Percentiles rank a stretch among this genome's conserved stretches.
phyloP scores from a whole-genome alignment of 495 filamentous ascomycete genomes.

The Tirmania nivea region DNA sequence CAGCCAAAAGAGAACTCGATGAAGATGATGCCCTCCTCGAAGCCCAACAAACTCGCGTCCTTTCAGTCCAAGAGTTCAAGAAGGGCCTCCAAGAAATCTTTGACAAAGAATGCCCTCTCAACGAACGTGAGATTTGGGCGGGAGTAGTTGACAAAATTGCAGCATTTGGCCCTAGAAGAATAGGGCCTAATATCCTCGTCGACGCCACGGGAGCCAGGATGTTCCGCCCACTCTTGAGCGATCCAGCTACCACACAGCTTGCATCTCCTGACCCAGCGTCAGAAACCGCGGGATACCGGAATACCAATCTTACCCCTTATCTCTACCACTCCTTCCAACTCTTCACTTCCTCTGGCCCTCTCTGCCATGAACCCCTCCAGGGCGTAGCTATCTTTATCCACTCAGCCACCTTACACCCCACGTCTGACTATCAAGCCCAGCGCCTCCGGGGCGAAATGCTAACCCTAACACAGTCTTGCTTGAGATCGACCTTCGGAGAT shows the following conservation, averaged over 20 bases:
- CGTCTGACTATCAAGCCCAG: background rate
- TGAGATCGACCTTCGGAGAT: conserved; percentile 72
- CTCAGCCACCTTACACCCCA: background rate
- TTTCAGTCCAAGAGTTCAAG: conserved; percentile 56
- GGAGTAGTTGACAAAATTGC: conserved; percentile 58
- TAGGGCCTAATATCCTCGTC: conserved; percentile 75
- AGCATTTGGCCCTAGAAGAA: conserved; percentile 69
- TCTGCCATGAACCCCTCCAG: conserved; percentile 86
- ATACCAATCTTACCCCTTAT: background rate
- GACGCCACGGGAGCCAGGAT: conserved; percentile 54
- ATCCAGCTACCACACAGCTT: too few species aligned
- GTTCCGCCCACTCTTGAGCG: conserved; percentile 45
- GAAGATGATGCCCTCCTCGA: conserved; percentile 30
- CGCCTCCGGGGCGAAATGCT: conserved; percentile 54
- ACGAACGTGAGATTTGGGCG: conserved; percentile 53
- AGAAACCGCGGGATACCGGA: too few species aligned
- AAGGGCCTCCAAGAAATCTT: conserved; percentile 45
- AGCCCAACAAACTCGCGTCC: conserved; percentile 27
- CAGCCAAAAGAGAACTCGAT: conserved; percentile 25
- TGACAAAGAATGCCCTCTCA: conserved; percentile 21
- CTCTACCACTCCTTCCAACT: conserved; percentile 86
- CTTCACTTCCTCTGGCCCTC: conserved; percentile 65
- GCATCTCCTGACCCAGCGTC: too few species aligned
- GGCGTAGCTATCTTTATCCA: conserved; percentile 84
- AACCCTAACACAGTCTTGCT: conserved; percentile 63